phyloP scores from a whole-genome alignment of 139 green algal species.

The Limnomonas spitsbergensis region DNA sequence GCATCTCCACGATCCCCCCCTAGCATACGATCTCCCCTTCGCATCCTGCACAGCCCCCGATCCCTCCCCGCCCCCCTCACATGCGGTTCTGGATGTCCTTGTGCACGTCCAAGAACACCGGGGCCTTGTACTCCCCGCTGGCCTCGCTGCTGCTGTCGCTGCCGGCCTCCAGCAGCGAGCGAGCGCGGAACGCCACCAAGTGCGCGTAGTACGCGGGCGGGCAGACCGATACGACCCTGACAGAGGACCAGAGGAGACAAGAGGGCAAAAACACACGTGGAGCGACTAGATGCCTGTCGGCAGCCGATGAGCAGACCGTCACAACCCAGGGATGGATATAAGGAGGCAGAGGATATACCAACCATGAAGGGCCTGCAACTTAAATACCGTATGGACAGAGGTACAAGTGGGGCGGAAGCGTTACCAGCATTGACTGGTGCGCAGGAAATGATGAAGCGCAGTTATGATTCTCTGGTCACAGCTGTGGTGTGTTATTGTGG shows the following conservation, averaged over 20 bases:
- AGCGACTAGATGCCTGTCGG: not conserved
- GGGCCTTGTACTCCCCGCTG: not conserved
- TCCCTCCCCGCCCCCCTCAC: no score
- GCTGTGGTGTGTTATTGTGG: no score
- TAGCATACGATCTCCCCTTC: no score
- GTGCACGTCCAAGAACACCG: not conserved
- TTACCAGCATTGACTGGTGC: no score
- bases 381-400: no score
- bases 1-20: no score
- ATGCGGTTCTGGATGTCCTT: constrained; percentile 1
- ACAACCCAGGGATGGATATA: not conserved
- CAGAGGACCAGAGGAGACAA: not conserved
- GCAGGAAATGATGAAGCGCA: no score
- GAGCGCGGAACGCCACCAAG: constrained; percentile 51
- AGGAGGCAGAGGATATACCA: not conserved
- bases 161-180: constrained; percentile 30
- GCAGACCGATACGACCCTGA: constrained; percentile 41
- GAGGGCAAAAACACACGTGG: not conserved
- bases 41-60: no score
- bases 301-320: not conserved
- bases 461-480: no score
- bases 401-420: no score
- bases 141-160: not conserved
- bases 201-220: constrained; percentile 60
- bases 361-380: no score